Evolutionary conservation across 75 land plant genomes (phyloP), one percentile per base, ranked within the genome.

Genomic region (Adiantum capillusveneris): DNA sequence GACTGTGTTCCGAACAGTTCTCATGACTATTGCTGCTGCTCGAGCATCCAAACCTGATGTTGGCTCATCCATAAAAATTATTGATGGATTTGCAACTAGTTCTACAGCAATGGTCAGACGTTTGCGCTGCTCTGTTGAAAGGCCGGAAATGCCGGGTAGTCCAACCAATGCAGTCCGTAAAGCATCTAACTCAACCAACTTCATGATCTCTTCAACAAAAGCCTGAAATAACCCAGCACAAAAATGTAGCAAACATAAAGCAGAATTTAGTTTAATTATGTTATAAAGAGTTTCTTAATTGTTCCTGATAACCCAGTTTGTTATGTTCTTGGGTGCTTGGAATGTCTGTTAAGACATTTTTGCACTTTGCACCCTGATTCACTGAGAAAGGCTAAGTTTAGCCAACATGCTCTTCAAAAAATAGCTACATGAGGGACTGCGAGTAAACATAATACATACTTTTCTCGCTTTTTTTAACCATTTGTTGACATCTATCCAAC

Each of bases 11-110:
- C 73, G 44, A 7, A 70, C 61, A 1, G 73, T 64, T 25, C 73
- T 41, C 73, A 70, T 70, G 1, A 70, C 73, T 19, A 71, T 65
- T 21, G 74, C 69, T 36, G 74, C 74, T 31, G 69, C 69, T 9
- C 69, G 27, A 50, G 74, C 74, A 59, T 65, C 74, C 55, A 71
- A 59, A 6, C 74, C 74, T 34, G 74, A 71, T 7, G 74, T 71
- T 12, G 73, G 68, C 30, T 70, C 68, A 64, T 70, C 73, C 68
- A 70, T 70, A 45, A 70, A 70, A 27, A 64, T 64, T 0, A 70
- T 70, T 14, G 73, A 70, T 55, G 73, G 73, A 57, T 70, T 70
- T 34, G 68, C 73, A 26, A 70, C 73, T 27, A 70, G 55, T 34
- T 70, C 73, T 0, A 70, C 68, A 43, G 73, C 73, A 22, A 71